Base-by-base conservation (phyloP, 768 basidiomycete genomes). In the Tulasnella calospora region DNA sequence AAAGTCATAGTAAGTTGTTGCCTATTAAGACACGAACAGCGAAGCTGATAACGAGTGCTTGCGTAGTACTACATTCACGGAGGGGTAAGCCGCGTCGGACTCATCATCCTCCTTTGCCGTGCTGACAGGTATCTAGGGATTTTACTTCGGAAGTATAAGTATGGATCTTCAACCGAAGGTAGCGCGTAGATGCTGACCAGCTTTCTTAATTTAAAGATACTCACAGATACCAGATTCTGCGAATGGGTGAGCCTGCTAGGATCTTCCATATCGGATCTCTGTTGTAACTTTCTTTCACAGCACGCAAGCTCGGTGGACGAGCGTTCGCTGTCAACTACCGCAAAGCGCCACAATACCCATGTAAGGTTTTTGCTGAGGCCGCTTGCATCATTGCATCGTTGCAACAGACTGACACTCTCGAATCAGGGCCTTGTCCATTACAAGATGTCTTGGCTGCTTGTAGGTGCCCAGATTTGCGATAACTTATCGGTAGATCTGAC, bases 271-370 rank as follows among this genome's bases (percentile, higher is more conserved):
- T 82, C 57, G 87, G 90, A 90, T 79, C 89, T 81, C 83, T 87
- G 47, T 69, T 27, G 41, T 71, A 72, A n/a, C 78, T 4, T 9
- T 27, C 12, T 30, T 2, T 81, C 30, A 36, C 35, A 41, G 40
- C n/a, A 51, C 77, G 74, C 35, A 51, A 40, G 12, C 80, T 80
- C 15, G 77, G 77, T 72, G 77, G 77, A 27, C 77, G 77, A 40
- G 77, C 77, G 3, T 82, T 82, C 57, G 84, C 86, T 9, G 84
- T 86, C 75, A 84, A 86, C 76, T 84, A 84, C 76, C 90, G 92
- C 67, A 89, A 96, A 30, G 92, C 96, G 13, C 97, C 97, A 0
- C 97, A 98, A 85, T 99, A 97, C 81, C 97, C 97, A 0, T 98
- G 75, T 76, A 76, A 12, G 75, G 1, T 12, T 10, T 41, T 47